phyloP scores from a whole-genome alignment of 2,329 filamentous ascomycete species.

The Fusarium pininemorale region DNA sequence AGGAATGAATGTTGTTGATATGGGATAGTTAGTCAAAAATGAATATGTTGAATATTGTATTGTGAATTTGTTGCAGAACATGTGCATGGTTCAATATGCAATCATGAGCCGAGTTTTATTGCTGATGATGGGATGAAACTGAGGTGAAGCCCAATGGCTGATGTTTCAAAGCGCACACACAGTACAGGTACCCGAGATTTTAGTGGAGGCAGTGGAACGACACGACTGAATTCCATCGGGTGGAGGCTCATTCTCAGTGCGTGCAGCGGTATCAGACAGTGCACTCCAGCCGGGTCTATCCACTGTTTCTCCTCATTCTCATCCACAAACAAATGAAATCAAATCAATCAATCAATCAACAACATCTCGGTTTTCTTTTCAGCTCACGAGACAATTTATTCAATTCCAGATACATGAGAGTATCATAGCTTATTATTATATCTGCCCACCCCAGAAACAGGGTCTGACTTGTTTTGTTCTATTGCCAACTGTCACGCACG shows the following conservation, averaged over 20 bases:
- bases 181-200: slow-evolving; percentile 6
- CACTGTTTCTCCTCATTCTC: slow-evolving; percentile 9
- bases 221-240: neutral
- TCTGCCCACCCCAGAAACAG: neutral
- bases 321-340: slow-evolving; percentile 2
- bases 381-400: neutral
- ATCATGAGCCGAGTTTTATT: slow-evolving; percentile 3
- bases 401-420: neutral
- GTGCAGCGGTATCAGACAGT: slow-evolving; percentile 16
- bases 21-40: neutral
- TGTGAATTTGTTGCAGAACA: neutral
- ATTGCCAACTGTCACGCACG: slow-evolving; percentile 30
- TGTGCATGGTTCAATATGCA: slow-evolving; percentile 1
- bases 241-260: slow-evolving; percentile 16
- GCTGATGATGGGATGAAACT: slow-evolving; percentile 16
- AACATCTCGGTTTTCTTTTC: neutral
- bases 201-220: slow-evolving; percentile 18
- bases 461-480: slow-evolving; percentile 25
- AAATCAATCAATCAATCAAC: neutral
- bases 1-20: neutral
- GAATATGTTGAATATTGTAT: neutral
- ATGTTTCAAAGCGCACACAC: neutral
- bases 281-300: neutral
- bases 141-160: slow-evolving; percentile 13
- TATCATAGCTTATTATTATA: neutral